Evolutionary conservation across 306 rosid species (phyloP).

Genomic region (Quercus robur): DNA sequence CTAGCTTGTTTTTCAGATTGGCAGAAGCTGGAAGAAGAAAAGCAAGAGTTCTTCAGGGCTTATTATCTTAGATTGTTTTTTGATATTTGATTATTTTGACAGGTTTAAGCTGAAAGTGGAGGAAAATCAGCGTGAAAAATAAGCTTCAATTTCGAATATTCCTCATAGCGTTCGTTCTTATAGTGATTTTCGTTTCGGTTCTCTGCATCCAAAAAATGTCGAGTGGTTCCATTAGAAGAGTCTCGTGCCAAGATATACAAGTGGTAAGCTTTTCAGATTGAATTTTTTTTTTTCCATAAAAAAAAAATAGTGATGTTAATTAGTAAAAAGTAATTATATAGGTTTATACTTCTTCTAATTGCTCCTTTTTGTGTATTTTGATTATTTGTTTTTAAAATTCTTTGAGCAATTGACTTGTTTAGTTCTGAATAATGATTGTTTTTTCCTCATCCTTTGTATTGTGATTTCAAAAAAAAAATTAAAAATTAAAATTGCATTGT

Average conservation of each 20-base stretch:
- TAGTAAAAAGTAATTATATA: background rate
- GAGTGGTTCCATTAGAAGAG: conserved; percentile 68
- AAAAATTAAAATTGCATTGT: too few relatives aligned
- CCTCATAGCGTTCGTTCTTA: background rate
- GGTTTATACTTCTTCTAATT: background rate
- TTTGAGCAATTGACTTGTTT: background rate
- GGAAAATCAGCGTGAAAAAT: background rate
- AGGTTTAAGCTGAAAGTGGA: conserved; percentile 8
- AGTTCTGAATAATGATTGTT: background rate
- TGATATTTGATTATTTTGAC: too few relatives aligned
- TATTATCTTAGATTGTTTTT: conserved; percentile 61
- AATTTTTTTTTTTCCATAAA: background rate
- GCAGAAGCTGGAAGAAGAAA: conserved; percentile 94
- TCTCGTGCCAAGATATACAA: conserved; percentile 80
- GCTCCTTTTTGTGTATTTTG: background rate
- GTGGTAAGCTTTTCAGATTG: conserved; percentile 46
- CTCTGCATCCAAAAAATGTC: conserved; percentile 46
- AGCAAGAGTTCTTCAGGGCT: conserved; percentile 80
- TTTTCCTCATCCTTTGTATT: background rate
- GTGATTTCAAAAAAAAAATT: background rate
- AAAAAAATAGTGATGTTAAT: background rate
- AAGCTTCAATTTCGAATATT: background rate
- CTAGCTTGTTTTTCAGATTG: conserved; percentile 60
- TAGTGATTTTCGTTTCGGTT: background rate
- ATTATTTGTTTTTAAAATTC: background rate